Conservation (phyloP, 2,329 filamentous ascomycete species). For the Aspergillus sp. region DNA sequence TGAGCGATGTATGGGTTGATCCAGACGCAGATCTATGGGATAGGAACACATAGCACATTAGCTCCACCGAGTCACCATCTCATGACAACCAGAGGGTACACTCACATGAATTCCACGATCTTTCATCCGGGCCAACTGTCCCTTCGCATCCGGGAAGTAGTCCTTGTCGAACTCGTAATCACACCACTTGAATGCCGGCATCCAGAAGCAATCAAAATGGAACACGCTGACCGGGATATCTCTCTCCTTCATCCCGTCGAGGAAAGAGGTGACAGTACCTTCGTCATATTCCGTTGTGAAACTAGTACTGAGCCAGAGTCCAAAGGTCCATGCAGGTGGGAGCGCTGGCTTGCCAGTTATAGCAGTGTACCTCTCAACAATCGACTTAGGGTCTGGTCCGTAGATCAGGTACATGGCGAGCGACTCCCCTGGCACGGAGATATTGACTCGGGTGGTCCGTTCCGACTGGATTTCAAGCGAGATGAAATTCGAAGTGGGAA, state of each 20-base stretch:
- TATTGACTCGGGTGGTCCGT: conserved; percentile 8
- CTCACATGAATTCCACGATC: conserved; percentile 4
- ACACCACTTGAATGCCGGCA: conserved; percentile 11
- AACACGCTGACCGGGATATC: conserved; percentile 10
- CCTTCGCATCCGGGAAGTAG: conserved; percentile 10
- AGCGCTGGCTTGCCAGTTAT: conserved; percentile 9
- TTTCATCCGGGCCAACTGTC: conserved; percentile 7
- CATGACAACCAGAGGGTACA: background rate
- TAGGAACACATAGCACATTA: background rate
- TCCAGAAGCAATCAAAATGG: conserved; percentile 14
- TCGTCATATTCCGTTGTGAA: conserved; percentile 12
- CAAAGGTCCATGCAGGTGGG: conserved; percentile 9
- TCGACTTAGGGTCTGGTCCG: conserved; percentile 8
- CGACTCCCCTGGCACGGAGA: conserved; percentile 3
- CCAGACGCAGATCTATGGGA: conserved; percentile 8
- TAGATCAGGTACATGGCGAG: conserved; percentile 10
- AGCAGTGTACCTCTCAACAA: conserved; percentile 6
- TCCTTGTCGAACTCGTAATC: conserved; percentile 12
- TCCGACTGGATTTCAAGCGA: conserved; percentile 10
- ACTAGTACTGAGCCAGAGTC: conserved; percentile 10
- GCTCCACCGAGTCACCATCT: background rate
- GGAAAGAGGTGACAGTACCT: conserved; percentile 6
- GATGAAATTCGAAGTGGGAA: conserved; percentile 7
- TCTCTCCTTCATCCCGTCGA: conserved; percentile 8
- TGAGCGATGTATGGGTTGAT: conserved; percentile 11